phyloP scores from a whole-genome alignment of 2,329 filamentous ascomycete genomes.

The Ceratocystis cubensis region DNA sequence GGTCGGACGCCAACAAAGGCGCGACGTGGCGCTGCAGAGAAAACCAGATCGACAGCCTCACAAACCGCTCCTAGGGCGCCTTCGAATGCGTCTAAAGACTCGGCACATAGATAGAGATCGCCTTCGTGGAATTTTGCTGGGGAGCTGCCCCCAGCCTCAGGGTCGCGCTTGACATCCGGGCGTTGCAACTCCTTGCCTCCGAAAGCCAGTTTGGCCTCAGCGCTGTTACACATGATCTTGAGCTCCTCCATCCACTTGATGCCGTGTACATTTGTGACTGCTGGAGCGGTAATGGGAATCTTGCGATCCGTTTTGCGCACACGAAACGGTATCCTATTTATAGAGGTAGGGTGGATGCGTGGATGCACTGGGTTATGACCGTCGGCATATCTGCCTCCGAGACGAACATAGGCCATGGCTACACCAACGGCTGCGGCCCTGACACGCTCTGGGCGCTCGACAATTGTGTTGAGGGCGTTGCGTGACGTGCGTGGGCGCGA shows the following conservation, averaged over 20 bases:
- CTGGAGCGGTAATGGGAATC: slow-evolving; percentile 57
- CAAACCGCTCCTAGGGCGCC: slow-evolving; percentile 86
- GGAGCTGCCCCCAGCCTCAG: slow-evolving; percentile 32
- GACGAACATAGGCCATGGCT: slow-evolving; percentile 76
- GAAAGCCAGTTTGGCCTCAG: slow-evolving; percentile 63
- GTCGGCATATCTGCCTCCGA: slow-evolving; percentile 66
- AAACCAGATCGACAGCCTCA: slow-evolving; percentile 80
- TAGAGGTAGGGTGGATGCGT: slow-evolving; percentile 39
- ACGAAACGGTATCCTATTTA: slow-evolving; percentile 60
- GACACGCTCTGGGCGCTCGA: slow-evolving; percentile 85
- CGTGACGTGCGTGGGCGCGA: slow-evolving; percentile 69
- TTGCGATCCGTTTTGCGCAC: slow-evolving; percentile 69
- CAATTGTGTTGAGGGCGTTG: slow-evolving; percentile 61
- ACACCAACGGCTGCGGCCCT: slow-evolving; percentile 73
- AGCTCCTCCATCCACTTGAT: slow-evolving; percentile 88
- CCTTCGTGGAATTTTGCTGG: slow-evolving; percentile 59
- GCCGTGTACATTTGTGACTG: slow-evolving; percentile 85
- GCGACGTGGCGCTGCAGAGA: slow-evolving; percentile 50
- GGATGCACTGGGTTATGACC: slow-evolving; percentile 57
- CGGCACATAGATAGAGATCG: slow-evolving; percentile 78
- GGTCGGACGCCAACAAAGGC: slow-evolving; percentile 89
- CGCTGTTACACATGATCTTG: slow-evolving; percentile 67
- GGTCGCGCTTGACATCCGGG: slow-evolving; percentile 45
- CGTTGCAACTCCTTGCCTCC: slow-evolving; percentile 68
- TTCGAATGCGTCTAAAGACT: slow-evolving; percentile 78